Percentiles rank a stretch among this genome's conserved stretches.
These are phyloP conservation scores for Waitea zeae DNA, from an alignment of 1,284 basidiomycete species.

Conservation along the genomic window DNA sequence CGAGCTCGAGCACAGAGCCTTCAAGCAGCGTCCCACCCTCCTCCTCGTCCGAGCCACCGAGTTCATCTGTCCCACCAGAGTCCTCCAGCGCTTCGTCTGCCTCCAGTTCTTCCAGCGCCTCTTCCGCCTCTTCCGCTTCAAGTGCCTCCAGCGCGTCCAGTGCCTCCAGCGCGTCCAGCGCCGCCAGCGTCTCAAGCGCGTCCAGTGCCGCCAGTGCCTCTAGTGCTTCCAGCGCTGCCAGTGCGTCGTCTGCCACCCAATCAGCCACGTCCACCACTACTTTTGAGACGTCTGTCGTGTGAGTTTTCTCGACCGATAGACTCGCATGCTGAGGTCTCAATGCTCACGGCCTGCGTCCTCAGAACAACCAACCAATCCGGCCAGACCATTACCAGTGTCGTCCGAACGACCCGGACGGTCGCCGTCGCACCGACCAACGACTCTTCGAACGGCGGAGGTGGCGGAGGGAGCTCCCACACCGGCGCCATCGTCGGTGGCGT, in stretches of 20 bases:
- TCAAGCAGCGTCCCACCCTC: too few species aligned
- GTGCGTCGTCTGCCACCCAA: neutral
- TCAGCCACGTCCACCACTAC: neutral
- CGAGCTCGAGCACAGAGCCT: too few species aligned
- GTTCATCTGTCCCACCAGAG: neutral
- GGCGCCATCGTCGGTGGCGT: slow-evolving; percentile 15
- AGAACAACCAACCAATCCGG: too few species aligned
- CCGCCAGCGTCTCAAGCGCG: neutral
- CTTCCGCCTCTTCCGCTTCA: slow-evolving; percentile 2
- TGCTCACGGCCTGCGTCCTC: too few species aligned
- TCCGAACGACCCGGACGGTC: slow-evolving; percentile 4
- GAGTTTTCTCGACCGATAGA: neutral
- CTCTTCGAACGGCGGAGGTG: slow-evolving; percentile 1
- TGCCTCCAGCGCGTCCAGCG: neutral
- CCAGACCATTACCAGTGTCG: too few species aligned
- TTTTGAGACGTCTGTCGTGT: neutral
- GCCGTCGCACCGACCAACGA: neutral
- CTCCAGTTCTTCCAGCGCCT: slow-evolving; percentile 1
- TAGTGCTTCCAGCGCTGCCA: neutral
- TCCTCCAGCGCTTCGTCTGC: neutral
- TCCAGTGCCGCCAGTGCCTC: neutral
- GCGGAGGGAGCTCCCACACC: slow-evolving; percentile 6
- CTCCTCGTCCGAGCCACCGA: slow-evolving; percentile 1
- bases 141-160: neutral
- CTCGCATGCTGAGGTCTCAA: neutral